Conservation (phyloP, 441 rosid species). For the Rhodomyrtus psidioides region DNA sequence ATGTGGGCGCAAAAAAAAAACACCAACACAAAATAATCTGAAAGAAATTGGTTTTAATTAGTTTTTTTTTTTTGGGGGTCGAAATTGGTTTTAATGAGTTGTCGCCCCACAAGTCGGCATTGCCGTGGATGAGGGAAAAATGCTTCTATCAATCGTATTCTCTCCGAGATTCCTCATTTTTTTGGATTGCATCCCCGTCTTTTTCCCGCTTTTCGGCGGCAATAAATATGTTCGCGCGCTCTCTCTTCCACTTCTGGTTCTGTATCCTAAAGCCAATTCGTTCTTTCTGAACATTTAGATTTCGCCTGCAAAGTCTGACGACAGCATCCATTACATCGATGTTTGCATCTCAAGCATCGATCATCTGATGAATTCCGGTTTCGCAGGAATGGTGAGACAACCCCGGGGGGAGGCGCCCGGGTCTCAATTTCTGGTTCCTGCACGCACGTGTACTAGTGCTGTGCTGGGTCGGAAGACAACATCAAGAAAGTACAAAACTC, state of each 20-base stretch:
- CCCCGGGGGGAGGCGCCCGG: not conserved
- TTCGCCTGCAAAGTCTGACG: not conserved
- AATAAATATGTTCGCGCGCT: not conserved
- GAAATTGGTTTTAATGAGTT: not conserved
- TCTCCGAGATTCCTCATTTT: not conserved
- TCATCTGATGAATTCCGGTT: not conserved
- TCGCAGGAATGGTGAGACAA: not conserved
- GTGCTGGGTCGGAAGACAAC: not conserved
- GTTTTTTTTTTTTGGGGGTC: not conserved
- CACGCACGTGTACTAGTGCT: not conserved
- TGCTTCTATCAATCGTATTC: conserved; percentile 10
- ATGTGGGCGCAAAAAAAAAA: not conserved
- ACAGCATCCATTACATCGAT: not conserved
- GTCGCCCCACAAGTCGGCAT: not conserved
- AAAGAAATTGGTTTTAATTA: not conserved
- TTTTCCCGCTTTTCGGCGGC: not conserved
- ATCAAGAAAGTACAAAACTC: not conserved
- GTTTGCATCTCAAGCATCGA: not conserved
- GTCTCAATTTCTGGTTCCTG: not conserved
- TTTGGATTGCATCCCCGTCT: not conserved
- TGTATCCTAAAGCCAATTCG: not conserved
- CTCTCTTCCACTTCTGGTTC: not conserved
- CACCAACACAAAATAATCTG: not conserved
- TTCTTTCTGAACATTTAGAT: not conserved
- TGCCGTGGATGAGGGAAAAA: not conserved